These are phyloP conservation scores for Coix lacrymajobi DNA, from an alignment of 176 grass and related monocot species.

Conservation along the genomic window DNA sequence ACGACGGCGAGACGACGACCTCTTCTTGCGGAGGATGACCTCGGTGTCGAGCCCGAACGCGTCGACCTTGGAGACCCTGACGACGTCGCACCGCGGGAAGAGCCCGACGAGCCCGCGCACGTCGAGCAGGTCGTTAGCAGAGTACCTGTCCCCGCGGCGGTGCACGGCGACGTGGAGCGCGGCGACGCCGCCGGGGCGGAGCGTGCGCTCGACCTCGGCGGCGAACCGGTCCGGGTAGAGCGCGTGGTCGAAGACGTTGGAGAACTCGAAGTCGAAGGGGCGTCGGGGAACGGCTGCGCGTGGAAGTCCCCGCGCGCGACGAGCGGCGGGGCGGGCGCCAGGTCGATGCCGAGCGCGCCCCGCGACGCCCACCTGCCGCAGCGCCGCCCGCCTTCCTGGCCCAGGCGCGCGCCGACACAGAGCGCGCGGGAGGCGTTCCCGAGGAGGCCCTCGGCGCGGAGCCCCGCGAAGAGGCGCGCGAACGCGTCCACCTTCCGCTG, in stretches of 20 bases:
- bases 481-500: constrained; percentile 68
- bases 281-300: constrained; percentile 57
- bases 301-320: constrained; percentile 79
- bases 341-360: constrained; percentile 69
- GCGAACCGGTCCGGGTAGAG: constrained; percentile 77
- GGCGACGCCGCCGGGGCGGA: constrained; percentile 57
- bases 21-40: constrained; percentile 75
- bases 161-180: constrained; percentile 80
- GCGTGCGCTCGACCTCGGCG: constrained; percentile 76
- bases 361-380: constrained; percentile 52
- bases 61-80: constrained; percentile 71
- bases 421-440: constrained; percentile 61
- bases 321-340: constrained; percentile 66
- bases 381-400: constrained; percentile 65
- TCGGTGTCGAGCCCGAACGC: constrained; percentile 89
- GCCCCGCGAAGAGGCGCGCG: constrained; percentile 44
- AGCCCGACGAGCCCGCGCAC: constrained; percentile 49
- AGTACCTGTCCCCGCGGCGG: constrained; percentile 83
- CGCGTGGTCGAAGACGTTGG: constrained; percentile 94
- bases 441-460: constrained; percentile 40
- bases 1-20: background rate
- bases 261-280: constrained; percentile 95
- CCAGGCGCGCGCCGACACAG: constrained; percentile 77
- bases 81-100: constrained; percentile 42
- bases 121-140: constrained; percentile 73